Evolutionary conservation across 495 filamentous ascomycete species (phyloP), one percentile per base, ranked within the genome.

Genomic region (Daldinia childiae): DNA sequence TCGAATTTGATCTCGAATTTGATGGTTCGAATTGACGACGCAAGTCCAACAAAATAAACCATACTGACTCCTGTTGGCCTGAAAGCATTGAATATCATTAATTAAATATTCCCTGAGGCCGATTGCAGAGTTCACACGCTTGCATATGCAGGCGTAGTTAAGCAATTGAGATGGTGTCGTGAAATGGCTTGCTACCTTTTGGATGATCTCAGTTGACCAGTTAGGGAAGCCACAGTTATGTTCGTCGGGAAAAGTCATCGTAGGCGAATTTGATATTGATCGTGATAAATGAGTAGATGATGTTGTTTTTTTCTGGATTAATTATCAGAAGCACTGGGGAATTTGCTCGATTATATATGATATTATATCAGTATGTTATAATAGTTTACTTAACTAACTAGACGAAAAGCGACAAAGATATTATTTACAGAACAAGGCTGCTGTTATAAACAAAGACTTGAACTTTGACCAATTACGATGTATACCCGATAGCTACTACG

Each of bases 151-250:
- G 6, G 50, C 15, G 17, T 62, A 59, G 6, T 66, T 43, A 17
- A 66, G 6, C 6, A 71, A 30, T 5, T 62, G 5, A 32, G 3
- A 5, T 15, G 58, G 58, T 0, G n/a, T 19, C 8, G 32, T 6
- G 0, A 66, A 8, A n/a, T 54, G 0, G 9, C 15, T 15, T 17
- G 39, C 62, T 34, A 71, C 54, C 17, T 43, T 14, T 45, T 17
- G 57, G 38, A 66, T 50, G 7, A 66, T 2, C 5, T 71, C 68
- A 27, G 19, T 1, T 38, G 66, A 41, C 15, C 62, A 62, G n/a
- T 0, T 50, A 6, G 39, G 26, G 34, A 57, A 39, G 52, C 26
- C 12, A 2, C 29, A 36, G 5, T 36, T 14, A 9, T 11, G 1
- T 36, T 14, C 3, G 5, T 36, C 30, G 14, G 29, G 7, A 17